Evolutionary conservation across 2,329 filamentous ascomycete genomes (phyloP), one percentile per base, ranked within the genome.

Genomic region (Colletotrichum euphorbiae): DNA sequence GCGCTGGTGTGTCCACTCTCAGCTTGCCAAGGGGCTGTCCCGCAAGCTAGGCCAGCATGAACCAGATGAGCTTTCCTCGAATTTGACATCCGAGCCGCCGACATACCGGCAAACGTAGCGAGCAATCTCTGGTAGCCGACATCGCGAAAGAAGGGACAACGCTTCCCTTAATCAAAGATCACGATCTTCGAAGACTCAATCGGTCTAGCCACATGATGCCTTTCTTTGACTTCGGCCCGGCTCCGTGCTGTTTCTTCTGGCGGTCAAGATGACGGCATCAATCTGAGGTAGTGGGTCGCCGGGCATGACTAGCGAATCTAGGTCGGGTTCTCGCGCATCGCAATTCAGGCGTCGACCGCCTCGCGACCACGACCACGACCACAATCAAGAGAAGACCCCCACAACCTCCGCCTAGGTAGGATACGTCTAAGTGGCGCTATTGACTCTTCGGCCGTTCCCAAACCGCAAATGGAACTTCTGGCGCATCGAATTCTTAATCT

Each of bases 1-100:
- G 31, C 28, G 24, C 28, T 45, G 28, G 46, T 43, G 36, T 24
- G 33, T 38, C 38, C 48, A 46, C 36, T 31, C 58, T 66, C 62
- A 65, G 62, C 62, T 65, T 61, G 62, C 31, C 62, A 65, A 52
- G 56, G 62, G 28, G 42, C 33, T 51, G 21, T 50, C 51, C 43
- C 31, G 42, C 33, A 6, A 33, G 8, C 21, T 42, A 21, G 19
- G 33, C 8, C 17, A 57, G 19, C 31, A 28, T 46, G 19, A 7
- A 21, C 36, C 15, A 62, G 31, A 45, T 31, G 57, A 46, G 19
- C 38, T 15, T 38, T 38, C 17, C 40, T 51, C 17, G 21, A 24
- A 45, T 48, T 46, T 55, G 40, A 65, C 33, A 33, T n/a, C 28
- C 24, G 5, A 24, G 12, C 51, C 21, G 17, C 38, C 19, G 19